Base-by-base conservation (phyloP, 2,329 filamentous ascomycete species). In the Proliferodiscus dingleyae region DNA sequence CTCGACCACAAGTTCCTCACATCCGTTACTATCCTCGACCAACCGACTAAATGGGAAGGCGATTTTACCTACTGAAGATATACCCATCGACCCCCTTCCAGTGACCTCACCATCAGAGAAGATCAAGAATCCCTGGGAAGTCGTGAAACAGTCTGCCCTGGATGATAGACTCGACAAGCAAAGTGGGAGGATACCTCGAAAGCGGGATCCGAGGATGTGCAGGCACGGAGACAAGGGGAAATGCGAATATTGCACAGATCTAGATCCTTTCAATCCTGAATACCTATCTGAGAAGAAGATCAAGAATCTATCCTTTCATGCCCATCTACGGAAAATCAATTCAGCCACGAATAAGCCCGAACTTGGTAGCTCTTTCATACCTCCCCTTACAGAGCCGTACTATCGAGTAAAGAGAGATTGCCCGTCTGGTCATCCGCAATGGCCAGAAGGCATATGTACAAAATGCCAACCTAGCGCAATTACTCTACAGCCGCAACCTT, bases 391-490 rank as follows among this genome's bases (percentile, higher is more conserved):
- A 45, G 94, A 98, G 66, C 91, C 91, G 1, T 96, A 87, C 67
- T 96, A 89, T 66, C 81, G 91, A 57, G 91, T 98, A 49, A 86
- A 82, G 65, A 82, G 78, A 41, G 82, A 95, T 60, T 98, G 93
- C 61, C 91, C 94, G 0, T 90, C 89, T 0, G 93, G 93, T 2
- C 93, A 98, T 67, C 85, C 89, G 15, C 80, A 85, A 33, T 98
- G 93, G 83, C 93, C 93, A 3, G 89, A 94, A 58, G 93, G 93
- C 13, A 97, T 98, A 55, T 98, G 93, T 71, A 94, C 88, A 47
- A 98, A 97, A 66, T 98, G 93, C 60, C 94, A 98, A 63, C 93
- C 93, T 6, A 95, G 91, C 54, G 91, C 93, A 45, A 98, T 98
- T 62, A 95, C 89, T 9, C 71, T 98, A 43, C 90, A 97, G 63